These are phyloP conservation scores for Crithidia bombi DNA, from an alignment of 208 protist species.

Conservation along the genomic window DNA sequence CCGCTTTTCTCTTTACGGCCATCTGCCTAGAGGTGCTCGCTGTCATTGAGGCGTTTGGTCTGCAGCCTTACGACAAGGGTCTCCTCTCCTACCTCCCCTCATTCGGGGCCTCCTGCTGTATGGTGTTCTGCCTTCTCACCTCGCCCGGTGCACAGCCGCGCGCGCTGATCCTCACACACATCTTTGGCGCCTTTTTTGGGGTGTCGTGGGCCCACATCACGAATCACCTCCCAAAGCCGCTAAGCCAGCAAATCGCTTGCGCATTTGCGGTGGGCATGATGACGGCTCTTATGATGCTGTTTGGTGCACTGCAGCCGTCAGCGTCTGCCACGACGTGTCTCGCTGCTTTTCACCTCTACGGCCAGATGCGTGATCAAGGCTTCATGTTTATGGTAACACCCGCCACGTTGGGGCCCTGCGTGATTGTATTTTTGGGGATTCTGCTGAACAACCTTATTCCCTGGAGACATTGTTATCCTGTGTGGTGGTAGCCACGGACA, in stretches of 20 bases:
- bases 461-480: conserved; percentile 70
- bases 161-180: conserved; percentile 51
- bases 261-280: conserved; percentile 63
- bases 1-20: conserved; percentile 55
- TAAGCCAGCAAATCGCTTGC: conserved; percentile 58
- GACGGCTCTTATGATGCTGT: conserved; percentile 54
- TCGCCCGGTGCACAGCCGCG: conserved; percentile 65
- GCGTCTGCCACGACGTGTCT: conserved; percentile 72
- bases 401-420: conserved; percentile 42
- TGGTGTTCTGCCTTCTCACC: conserved; percentile 59
- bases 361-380: conserved; percentile 55
- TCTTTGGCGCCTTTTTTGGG: conserved; percentile 64
- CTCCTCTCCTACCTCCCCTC: conserved; percentile 60
- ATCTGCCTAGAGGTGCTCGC: conserved; percentile 60
- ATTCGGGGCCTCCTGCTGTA: conserved; percentile 64
- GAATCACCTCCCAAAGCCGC: conserved; percentile 40
- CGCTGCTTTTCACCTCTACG: conserved; percentile 60
- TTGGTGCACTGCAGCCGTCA: conserved; percentile 62
- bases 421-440: conserved; percentile 59
- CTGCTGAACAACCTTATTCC: conserved; percentile 64
- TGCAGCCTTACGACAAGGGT: conserved; percentile 48
- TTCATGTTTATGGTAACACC: conserved; percentile 72
- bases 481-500: conserved; percentile 50
- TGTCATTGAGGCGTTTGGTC: conserved; percentile 52
- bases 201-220: conserved; percentile 64